These are phyloP conservation scores for Gonapodya sp. DNA, from an alignment of 192 early-diverging fungal genomes.

Conservation along the genomic window DNA sequence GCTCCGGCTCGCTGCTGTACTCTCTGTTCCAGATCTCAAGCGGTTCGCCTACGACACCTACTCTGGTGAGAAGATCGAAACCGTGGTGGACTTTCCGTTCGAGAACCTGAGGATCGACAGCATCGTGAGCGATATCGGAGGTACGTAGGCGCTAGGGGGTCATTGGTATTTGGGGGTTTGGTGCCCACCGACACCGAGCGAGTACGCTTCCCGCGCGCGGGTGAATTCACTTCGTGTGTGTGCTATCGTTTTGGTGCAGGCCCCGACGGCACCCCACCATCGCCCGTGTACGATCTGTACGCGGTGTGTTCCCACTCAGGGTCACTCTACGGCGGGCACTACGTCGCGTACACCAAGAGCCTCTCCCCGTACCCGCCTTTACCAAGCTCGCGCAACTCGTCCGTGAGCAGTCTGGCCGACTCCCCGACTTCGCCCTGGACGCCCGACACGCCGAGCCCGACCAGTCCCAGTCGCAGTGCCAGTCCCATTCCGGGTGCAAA, in stretches of 20 bases:
- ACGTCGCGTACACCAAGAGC: conserved; percentile 20
- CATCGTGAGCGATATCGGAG: conserved; percentile 20
- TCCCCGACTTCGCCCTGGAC: not conserved
- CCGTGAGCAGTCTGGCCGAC: conserved; percentile 11
- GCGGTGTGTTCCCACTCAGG: conserved; percentile 38
- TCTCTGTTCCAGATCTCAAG: conserved; percentile 27
- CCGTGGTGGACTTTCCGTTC: conserved; percentile 25
- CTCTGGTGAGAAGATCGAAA: conserved; percentile 31
- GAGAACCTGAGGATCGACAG: conserved; percentile 20
- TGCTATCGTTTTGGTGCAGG: conserved; percentile 16
- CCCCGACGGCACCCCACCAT: conserved; percentile 12
- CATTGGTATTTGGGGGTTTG: too few species aligned
- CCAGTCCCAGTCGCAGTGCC: conserved; percentile 26
- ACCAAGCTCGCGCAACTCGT: conserved; percentile 6
- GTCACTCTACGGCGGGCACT: conserved; percentile 38
- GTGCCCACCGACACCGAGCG: too few species aligned
- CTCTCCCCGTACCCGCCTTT: not conserved
- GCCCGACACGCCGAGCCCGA: conserved; percentile 16
- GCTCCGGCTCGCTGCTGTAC: not conserved
- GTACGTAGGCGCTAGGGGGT: not conserved
- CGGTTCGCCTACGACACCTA: conserved; percentile 27
- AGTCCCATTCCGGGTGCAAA: conserved; percentile 4
- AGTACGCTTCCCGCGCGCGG: too few species aligned
- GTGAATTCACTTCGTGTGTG: conserved; percentile 3
- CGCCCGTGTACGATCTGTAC: conserved; percentile 33